Conservation (phyloP, 1,284 basidiomycete genomes). For the Sporisorium exsertum region DNA sequence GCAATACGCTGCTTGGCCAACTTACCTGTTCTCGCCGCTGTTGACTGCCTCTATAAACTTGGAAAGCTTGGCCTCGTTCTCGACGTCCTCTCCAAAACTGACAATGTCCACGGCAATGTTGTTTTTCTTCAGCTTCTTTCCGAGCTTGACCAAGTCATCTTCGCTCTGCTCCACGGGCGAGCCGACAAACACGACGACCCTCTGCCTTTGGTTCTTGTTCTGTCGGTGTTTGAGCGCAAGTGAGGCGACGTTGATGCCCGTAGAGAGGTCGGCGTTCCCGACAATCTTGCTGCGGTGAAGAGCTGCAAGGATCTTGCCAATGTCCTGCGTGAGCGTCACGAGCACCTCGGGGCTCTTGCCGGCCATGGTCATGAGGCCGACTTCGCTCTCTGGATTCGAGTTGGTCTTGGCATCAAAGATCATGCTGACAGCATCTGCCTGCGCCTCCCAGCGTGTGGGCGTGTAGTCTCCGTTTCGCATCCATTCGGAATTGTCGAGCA, state of each 20-base stretch:
- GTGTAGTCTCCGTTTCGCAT: conserved; percentile 87
- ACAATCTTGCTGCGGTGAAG: conserved; percentile 81
- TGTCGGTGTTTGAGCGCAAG: conserved; percentile 96
- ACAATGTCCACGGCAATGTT: conserved; percentile 95
- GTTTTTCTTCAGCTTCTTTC: conserved; percentile 99
- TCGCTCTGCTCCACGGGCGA: conserved; percentile 75
- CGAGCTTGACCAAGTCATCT: conserved; percentile 76
- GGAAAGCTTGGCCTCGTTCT: conserved; percentile 75
- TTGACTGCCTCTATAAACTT: conserved; percentile 82
- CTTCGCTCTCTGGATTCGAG: conserved; percentile 92
- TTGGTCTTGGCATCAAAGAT: conserved; percentile 94
- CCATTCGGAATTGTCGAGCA: conserved; percentile 70
- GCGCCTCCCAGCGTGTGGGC: conserved; percentile 84
- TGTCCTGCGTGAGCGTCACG: conserved; percentile 92
- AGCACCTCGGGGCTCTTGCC: conserved; percentile 83
- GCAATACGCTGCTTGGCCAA: not conserved
- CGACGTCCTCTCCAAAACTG: conserved; percentile 76
- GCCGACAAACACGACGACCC: conserved; percentile 91
- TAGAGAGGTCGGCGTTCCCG: conserved; percentile 85
- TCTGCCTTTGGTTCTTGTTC: conserved; percentile 97
- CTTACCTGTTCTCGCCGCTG: conserved; percentile 84
- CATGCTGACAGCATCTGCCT: conserved; percentile 89
- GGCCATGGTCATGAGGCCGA: conserved; percentile 98
- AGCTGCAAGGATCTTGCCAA: conserved; percentile 88
- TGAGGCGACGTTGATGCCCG: conserved; percentile 86